Percentiles rank a stretch among this genome's conserved stretches.
Conservation (phyloP, 2,329 filamentous ascomycete genomes). For the Pyrenochaeta sp. region DNA sequence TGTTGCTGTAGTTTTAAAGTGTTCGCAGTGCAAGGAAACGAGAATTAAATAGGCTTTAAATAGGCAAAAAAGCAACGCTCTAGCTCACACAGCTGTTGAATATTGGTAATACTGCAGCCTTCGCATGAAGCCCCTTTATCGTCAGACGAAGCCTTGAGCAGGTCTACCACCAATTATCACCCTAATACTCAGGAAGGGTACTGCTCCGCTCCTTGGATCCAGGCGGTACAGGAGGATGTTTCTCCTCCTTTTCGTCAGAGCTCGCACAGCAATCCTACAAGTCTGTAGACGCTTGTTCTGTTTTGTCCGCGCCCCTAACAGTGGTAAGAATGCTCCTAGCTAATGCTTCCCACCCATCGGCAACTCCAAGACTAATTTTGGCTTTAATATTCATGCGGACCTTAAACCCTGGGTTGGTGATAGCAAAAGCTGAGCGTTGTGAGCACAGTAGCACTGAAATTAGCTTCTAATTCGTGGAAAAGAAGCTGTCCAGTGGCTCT, state of each 20-base stretch:
- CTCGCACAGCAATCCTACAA: conserved; percentile 1
- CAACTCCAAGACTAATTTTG: conserved; percentile 19
- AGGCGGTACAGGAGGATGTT: conserved; percentile 7
- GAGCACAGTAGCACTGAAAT: too few relatives aligned
- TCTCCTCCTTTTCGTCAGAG: not conserved
- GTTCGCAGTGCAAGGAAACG: conserved; percentile 10
- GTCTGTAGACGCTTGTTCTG: conserved; percentile 1
- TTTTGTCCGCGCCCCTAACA: conserved; percentile 5
- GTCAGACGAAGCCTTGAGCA: too few relatives aligned
- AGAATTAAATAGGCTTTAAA: conserved; percentile 16
- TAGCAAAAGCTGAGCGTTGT: conserved; percentile 16
- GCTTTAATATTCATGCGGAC: too few relatives aligned
- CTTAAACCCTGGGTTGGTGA: too few relatives aligned
- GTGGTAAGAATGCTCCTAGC: conserved; percentile 4
- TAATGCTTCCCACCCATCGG: conserved; percentile 6
- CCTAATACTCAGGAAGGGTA: too few relatives aligned
- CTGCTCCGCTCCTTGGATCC: conserved; percentile 7
- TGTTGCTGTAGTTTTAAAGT: conserved; percentile 9
- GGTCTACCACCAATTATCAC: too few relatives aligned
- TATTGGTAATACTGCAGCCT: conserved; percentile 14
- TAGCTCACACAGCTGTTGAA: conserved; percentile 4
- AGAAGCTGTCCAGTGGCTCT: too few relatives aligned
- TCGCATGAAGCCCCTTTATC: conserved; percentile 17
- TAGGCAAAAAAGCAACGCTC: conserved; percentile 15
- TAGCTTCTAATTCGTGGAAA: too few relatives aligned